These are phyloP conservation scores for Hypholoma fasciculare DNA, from an alignment of 768 basidiomycete species.

Conservation along the genomic window DNA sequence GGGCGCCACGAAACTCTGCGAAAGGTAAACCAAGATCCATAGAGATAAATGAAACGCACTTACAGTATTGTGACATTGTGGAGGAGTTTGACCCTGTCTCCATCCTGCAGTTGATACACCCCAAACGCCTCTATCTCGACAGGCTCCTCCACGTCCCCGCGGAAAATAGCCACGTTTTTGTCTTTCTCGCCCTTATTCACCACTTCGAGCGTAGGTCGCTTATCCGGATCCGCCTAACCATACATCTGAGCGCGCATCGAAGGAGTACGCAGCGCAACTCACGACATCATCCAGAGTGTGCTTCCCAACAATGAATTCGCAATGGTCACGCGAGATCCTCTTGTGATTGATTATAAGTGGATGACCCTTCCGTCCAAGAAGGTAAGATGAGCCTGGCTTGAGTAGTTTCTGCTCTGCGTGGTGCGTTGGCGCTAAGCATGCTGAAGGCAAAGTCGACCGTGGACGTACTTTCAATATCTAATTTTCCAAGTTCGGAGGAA, in stretches of 20 bases:
- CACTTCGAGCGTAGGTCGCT: constrained; percentile 49
- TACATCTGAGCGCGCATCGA: not conserved
- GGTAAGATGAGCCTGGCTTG: constrained; percentile 55
- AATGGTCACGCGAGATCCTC: constrained; percentile 66
- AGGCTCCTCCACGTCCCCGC: constrained; percentile 27
- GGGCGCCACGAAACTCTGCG: constrained; percentile 52
- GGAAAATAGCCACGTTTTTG: constrained; percentile 43
- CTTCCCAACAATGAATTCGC: constrained; percentile 53
- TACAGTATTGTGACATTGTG: constrained; percentile 46
- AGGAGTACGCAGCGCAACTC: constrained; percentile 23
- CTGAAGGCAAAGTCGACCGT: not conserved
- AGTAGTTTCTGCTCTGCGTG: constrained; percentile 51
- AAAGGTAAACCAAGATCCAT: not conserved
- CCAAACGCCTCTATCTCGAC: constrained; percentile 30
- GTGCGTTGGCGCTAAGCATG: not conserved
- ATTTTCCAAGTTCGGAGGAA: not conserved
- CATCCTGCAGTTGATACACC: constrained; percentile 29
- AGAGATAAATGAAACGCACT: constrained; percentile 17
- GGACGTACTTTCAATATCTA: not conserved
- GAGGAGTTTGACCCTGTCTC: constrained; percentile 52
- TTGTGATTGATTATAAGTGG: constrained; percentile 55
- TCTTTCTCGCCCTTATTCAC: constrained; percentile 48
- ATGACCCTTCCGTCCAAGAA: constrained; percentile 57
- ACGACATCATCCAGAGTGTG: constrained; percentile 58
- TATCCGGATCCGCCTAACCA: constrained; percentile 48